These are phyloP conservation scores for Lactarius vividus DNA, from an alignment of 768 basidiomycete genomes.

Conservation along the genomic window DNA sequence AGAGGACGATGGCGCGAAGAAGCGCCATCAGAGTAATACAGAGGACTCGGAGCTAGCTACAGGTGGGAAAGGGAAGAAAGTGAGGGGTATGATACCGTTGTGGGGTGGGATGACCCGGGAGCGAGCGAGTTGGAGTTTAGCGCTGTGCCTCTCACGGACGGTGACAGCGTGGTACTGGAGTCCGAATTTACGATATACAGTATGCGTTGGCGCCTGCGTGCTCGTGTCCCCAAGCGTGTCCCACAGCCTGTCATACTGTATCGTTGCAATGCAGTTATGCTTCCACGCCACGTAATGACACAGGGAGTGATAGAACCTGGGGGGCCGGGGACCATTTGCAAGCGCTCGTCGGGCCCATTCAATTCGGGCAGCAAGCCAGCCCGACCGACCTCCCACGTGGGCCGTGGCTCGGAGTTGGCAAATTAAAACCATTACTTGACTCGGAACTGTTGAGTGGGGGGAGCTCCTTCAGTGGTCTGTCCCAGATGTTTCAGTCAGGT, in stretches of 20 bases:
- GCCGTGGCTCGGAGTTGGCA: too few relatives aligned
- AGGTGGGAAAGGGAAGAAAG: background rate
- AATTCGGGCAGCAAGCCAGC: background rate
- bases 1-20: constrained; percentile 7
- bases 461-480: too few relatives aligned
- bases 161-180: constrained; percentile 31
- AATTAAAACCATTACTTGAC: too few relatives aligned
- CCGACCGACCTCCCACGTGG: too few relatives aligned
- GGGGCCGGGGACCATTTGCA: background rate
- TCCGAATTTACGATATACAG: constrained; percentile 7
- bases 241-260: background rate
- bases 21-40: background rate
- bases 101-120: background rate
- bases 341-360: background rate
- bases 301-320: background rate
- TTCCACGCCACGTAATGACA: background rate
- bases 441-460: too few relatives aligned
- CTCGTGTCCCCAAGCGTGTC: background rate
- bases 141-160: constrained; percentile 23
- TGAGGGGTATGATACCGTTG: background rate
- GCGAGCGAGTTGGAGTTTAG: constrained; percentile 27
- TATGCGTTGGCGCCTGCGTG: background rate
- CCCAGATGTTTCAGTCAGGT: too few relatives aligned
- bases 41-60: background rate
- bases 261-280: background rate